Conservation (phyloP, 306 rosid genomes). For the Adenanthera pavonina region DNA sequence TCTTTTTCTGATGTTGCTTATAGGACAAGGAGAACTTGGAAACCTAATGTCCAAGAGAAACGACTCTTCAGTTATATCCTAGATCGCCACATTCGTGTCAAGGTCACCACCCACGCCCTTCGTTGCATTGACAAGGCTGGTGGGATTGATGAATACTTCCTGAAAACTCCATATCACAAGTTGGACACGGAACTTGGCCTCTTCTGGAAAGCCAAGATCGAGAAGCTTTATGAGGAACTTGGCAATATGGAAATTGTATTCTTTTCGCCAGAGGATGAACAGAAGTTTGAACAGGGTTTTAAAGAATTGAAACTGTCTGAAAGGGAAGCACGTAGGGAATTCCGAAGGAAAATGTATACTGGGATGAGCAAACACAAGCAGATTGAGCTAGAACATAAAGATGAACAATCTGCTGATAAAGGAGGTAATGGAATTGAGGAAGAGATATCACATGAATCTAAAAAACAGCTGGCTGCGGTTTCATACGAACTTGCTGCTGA, state of each 20-base stretch:
- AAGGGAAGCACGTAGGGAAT: constrained; percentile 65
- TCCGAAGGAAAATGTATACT: constrained; percentile 56
- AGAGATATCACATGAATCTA: constrained; percentile 42
- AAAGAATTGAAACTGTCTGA: constrained; percentile 67
- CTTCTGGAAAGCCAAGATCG: constrained; percentile 89
- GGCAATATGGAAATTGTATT: constrained; percentile 72
- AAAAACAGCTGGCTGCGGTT: constrained; percentile 53
- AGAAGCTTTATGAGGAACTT: constrained; percentile 74
- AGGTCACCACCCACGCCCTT: constrained; percentile 91
- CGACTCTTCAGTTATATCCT: constrained; percentile 90
- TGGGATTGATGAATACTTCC: constrained; percentile 92
- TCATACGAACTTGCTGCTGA: constrained; percentile 47
- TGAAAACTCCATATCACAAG: constrained; percentile 88
- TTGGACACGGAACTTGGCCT: constrained; percentile 93
- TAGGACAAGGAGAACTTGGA: constrained; percentile 90
- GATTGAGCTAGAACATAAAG: constrained; percentile 44
- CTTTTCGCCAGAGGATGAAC: constrained; percentile 76
- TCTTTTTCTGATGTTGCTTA: constrained; percentile 42
- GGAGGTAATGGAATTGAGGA: constrained; percentile 33
- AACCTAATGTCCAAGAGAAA: constrained; percentile 93
- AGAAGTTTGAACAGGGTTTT: constrained; percentile 67
- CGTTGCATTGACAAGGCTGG: constrained; percentile 95
- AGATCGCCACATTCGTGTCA: constrained; percentile 84
- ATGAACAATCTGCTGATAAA: constrained; percentile 39
- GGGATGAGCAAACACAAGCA: constrained; percentile 53